These are phyloP conservation scores for Debaryomycetaceae sp. DNA, from an alignment of 1,139 yeast species.

Conservation along the genomic window DNA sequence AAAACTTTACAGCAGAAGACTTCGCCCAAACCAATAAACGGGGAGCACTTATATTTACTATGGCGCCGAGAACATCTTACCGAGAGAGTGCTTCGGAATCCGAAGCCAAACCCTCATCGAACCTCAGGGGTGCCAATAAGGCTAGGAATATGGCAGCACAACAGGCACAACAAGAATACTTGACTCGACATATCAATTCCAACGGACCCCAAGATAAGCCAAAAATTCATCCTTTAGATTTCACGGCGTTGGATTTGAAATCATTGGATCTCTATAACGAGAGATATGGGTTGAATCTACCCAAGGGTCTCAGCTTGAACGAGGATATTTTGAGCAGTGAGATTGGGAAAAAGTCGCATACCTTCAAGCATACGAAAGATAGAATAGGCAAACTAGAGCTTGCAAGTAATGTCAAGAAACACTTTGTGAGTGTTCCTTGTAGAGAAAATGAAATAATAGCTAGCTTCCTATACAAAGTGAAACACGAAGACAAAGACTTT, in stretches of 20 bases:
- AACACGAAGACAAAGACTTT: constrained; percentile 55
- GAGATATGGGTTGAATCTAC: constrained; percentile 46
- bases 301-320: constrained; percentile 52
- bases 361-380: constrained; percentile 35
- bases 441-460: constrained; percentile 78
- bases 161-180: constrained; percentile 58
- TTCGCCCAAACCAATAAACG: too few relatives aligned
- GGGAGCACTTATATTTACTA: background rate
- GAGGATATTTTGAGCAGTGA: constrained; percentile 61
- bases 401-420: constrained; percentile 55
- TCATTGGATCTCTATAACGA: constrained; percentile 57
- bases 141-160: constrained; percentile 53
- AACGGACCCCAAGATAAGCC: constrained; percentile 60
- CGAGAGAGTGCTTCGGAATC: constrained; percentile 45
- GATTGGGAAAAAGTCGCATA: constrained; percentile 61
- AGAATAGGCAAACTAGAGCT: constrained; percentile 53
- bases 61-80: constrained; percentile 10
- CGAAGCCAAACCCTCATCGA: constrained; percentile 28
- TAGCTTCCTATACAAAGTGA: constrained; percentile 72
- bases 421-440: constrained; percentile 57
- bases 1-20: too few relatives aligned
- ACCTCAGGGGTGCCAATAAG: constrained; percentile 44
- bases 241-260: constrained; percentile 50
- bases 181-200: constrained; percentile 58
- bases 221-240: constrained; percentile 54